Base-by-base conservation (phyloP, 257 asterid genomes). In the Penstemon newberryi region DNA sequence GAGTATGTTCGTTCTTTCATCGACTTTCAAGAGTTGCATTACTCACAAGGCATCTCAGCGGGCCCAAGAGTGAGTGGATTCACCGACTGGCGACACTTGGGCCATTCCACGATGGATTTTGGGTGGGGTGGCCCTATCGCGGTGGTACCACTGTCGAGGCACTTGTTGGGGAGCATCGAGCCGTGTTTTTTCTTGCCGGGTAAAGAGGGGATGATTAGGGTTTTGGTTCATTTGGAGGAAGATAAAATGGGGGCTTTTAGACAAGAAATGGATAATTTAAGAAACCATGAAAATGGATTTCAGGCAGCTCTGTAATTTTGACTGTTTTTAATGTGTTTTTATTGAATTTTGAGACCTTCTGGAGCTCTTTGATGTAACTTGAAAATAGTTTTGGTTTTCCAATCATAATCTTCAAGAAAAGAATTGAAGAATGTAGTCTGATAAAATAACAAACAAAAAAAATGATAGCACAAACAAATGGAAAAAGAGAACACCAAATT, bases 31-130 rank as follows among this genome's bases (percentile, higher is more conserved):
- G 93, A 89, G 76, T 7, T 89, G 38, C 83, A 91, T 75, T 87
- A 80, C 68, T 51, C 38, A 4, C 67, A 84, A 63, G 95, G 96
- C 53, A 85, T 91, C 44, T 89, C 70, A 3, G 77, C 81, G 1
- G 95, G 97, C 38, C 57, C 78, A 44, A 78, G 81, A 5, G 92
- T 91, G 68, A 85, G 90, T 57, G 96, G 95, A 0, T 91, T 91
- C 71, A 89, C 97, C 2, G 97, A 91, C 68, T 91, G 97, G 97
- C 79, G 97, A 42, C 97, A 91, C 71, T 77, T 89, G 74, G 97
- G 97, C n/a, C 97, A 91, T 50, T 87, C 97, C 18, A 70, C 83
- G n/a, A 87, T 89, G 65, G 94, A 91, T 63, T 91, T 87, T 5
- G 96, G 97, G 47, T 87, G 96, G 96, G 95, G 95, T 42, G 86